Conservation (phyloP, 2,329 filamentous ascomycete species). For the Fusarium sp. region DNA sequence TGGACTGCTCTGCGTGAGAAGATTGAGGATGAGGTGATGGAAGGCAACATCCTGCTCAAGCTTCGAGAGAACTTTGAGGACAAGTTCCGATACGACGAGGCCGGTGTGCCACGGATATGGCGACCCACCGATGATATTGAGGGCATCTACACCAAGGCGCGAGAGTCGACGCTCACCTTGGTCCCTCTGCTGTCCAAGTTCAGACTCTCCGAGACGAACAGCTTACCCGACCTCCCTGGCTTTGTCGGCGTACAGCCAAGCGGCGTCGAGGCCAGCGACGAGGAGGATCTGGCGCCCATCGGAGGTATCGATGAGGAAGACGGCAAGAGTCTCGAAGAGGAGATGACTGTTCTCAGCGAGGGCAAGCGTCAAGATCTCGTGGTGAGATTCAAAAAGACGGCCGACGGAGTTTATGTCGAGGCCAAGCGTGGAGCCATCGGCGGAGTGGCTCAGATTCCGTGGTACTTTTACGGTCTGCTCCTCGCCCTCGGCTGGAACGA, state of each 20-base stretch:
- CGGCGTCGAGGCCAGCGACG: conserved; percentile 82
- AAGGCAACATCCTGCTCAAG: conserved; percentile 95
- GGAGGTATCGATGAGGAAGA: conserved; percentile 96
- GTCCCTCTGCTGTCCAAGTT: conserved; percentile 92
- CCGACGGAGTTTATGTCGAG: conserved; percentile 97
- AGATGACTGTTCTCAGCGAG: conserved; percentile 94
- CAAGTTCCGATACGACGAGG: conserved; percentile 97
- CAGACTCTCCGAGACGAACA: conserved; percentile 78
- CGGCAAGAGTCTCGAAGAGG: conserved; percentile 93
- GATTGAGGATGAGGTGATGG: conserved; percentile 97
- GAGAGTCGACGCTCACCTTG: conserved; percentile 90
- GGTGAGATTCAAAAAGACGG: conserved; percentile 97
- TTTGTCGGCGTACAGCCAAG: conserved; percentile 86
- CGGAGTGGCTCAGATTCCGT: conserved; percentile 90
- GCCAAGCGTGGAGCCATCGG: conserved; percentile 97
- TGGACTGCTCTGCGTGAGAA: conserved; percentile 91
- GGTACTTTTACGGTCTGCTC: conserved; percentile 93
- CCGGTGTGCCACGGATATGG: conserved; percentile 96
- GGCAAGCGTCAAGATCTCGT: conserved; percentile 91
- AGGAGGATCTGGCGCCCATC: conserved; percentile 89
- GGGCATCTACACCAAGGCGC: conserved; percentile 89
- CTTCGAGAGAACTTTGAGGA: conserved; percentile 98
- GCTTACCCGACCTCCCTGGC: conserved; percentile 81
- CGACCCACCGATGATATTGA: conserved; percentile 97
- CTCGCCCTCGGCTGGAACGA: conserved; percentile 99